Percentiles rank a stretch among this genome's conserved stretches.
phyloP scores from a whole-genome alignment of 345 rosid genomes.

The Abelmoschus esculentus region DNA sequence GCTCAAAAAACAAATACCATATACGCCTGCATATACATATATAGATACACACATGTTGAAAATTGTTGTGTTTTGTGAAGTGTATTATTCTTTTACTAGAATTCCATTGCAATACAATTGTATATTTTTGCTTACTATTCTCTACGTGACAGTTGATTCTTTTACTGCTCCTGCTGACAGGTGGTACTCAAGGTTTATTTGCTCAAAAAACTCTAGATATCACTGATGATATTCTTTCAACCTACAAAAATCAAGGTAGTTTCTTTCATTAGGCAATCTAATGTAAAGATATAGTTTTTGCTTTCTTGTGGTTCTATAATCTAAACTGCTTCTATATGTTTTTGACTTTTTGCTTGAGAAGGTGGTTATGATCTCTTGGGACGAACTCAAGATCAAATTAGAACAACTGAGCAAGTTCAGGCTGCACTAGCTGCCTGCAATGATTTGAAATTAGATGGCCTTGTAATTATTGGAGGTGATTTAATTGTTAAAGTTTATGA shows the following conservation, averaged over 20 bases:
- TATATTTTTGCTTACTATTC: background rate
- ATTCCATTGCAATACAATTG: background rate
- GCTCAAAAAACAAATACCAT: background rate
- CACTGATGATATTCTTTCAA: constrained; percentile 63
- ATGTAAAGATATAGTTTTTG: background rate
- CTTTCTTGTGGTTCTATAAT: constrained; percentile 13
- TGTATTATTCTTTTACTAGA: constrained; percentile 8
- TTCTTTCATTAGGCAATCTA: constrained; percentile 3
- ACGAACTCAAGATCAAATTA: constrained; percentile 94
- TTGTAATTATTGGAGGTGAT: constrained; percentile 92
- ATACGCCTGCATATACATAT: background rate
- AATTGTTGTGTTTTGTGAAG: background rate
- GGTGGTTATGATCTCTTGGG: constrained; percentile 98
- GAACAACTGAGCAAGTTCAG: constrained; percentile 90
- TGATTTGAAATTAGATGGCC: constrained; percentile 85
- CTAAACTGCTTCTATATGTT: background rate
- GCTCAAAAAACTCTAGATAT: constrained; percentile 86
- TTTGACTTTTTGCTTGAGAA: constrained; percentile 17
- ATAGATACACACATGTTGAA: constrained; percentile 13
- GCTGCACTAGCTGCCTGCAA: constrained; percentile 79
- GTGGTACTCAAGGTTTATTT: constrained; percentile 96
- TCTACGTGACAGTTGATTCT: background rate
- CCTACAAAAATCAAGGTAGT: constrained; percentile 96
- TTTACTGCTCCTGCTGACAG: constrained; percentile 28
- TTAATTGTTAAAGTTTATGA: background rate